Evolutionary conservation across 2,329 filamentous ascomycete species (phyloP), one percentile per base, ranked within the genome.

Genomic region (Gnomoniopsis smithogilvyi): DNA sequence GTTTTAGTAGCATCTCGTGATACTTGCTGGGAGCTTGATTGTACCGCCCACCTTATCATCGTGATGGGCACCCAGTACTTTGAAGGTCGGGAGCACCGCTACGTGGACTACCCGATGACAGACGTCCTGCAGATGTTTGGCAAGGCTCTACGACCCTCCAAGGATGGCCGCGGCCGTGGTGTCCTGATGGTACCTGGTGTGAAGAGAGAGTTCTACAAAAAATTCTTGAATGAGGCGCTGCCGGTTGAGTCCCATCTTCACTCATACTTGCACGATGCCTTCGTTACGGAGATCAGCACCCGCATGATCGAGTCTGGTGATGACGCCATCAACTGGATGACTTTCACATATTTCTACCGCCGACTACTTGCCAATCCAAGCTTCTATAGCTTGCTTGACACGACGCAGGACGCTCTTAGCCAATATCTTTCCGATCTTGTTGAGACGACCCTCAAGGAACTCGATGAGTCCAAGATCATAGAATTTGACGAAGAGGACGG

Each of bases 31-130:
- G 94, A 98, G 74, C 79, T 99, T 55, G 87, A 96, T 64, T 88
- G 87, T 69, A 91, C 85, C 1, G 93, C 94, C 3, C 93, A 98
- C 70, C 80, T 99, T 15, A 93, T 98, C 15, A 84, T 99, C 51
- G 88, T 99, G 34, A 98, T 99, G 93, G 93, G 93, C 17, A 99
- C 96, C 1, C 95, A 99, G 69, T 97, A 93, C 75, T 99, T 94
- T 65, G 95, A 99, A 68, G 95, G 95, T 7, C 88, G 92, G 53
- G 94, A 99, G 74, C 96, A 99, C 73, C 89, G 96, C 62, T 99
- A 99, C 72, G 87, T 98, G 55, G 95, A 99, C 74, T 99, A 99
- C 68, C 90, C 92, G 3, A 85, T 98, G 64, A 94, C 90, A 68
- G 95, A 99, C 70, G 86, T 99, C 17, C 78, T 99, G 57, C 95